Conservation (phyloP, 2,329 filamentous ascomycete species). For the Aspergillus sp. region DNA sequence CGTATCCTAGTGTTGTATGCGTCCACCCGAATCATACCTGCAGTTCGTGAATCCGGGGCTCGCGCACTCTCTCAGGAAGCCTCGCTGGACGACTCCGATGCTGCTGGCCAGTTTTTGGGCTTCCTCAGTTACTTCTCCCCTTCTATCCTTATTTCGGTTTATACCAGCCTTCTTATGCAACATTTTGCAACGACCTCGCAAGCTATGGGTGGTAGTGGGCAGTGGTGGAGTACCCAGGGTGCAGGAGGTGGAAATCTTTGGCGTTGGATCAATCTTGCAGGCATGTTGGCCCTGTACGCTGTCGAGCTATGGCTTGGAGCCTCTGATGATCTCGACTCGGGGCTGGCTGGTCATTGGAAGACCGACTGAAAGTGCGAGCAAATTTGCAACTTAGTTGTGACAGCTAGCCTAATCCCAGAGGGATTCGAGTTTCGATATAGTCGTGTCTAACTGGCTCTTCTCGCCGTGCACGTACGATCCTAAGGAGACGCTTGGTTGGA, state of each 20-base stretch:
- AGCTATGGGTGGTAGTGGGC: slow-evolving; percentile 61
- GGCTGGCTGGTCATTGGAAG: slow-evolving; percentile 84
- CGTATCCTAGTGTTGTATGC: slow-evolving; percentile 94
- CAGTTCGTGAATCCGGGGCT: slow-evolving; percentile 82
- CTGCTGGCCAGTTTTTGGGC: slow-evolving; percentile 74
- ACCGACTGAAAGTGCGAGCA: slow-evolving; percentile 63
- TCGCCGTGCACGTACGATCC: background rate
- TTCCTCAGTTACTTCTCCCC: slow-evolving; percentile 93
- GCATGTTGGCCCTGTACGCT: slow-evolving; percentile 86
- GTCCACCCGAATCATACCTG: slow-evolving; percentile 92
- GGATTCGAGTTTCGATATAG: background rate
- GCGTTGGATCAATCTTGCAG: slow-evolving; percentile 89
- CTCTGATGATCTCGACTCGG: slow-evolving; percentile 66
- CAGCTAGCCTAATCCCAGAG: background rate
- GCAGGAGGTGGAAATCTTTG: slow-evolving; percentile 83
- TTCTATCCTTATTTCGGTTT: slow-evolving; percentile 90
- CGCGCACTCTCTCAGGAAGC: slow-evolving; percentile 81
- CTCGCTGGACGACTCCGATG: slow-evolving; percentile 79
- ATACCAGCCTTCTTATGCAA: slow-evolving; percentile 91
- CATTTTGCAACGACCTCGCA: slow-evolving; percentile 76
- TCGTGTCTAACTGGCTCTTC: background rate
- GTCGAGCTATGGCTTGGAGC: slow-evolving; percentile 86
- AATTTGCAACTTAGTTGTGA: background rate
- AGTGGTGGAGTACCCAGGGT: slow-evolving; percentile 83
- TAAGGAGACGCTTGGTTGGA: background rate